Conservation (phyloP, 352 stramenopile species). For the Thalassiosira exigua region DNA sequence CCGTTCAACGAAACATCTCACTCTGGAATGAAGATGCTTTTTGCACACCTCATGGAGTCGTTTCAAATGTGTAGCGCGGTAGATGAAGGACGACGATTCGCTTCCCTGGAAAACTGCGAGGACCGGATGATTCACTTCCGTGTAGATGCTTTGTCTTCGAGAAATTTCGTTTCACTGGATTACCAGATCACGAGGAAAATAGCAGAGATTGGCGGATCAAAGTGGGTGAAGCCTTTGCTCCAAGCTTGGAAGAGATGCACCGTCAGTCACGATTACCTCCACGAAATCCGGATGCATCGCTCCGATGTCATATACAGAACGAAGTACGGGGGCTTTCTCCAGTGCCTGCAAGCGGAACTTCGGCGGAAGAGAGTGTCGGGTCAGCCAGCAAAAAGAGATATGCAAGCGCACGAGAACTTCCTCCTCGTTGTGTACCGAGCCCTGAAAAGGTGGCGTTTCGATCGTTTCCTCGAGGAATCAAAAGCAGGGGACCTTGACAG, state of each 20-base stretch:
- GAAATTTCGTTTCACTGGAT: background rate
- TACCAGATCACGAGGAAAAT: slow-evolving; percentile 7
- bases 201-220: background rate
- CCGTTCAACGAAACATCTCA: no score
- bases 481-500: background rate
- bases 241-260: background rate
- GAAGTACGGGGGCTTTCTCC: slow-evolving; percentile 18
- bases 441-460: background rate
- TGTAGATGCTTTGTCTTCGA: slow-evolving; percentile 13
- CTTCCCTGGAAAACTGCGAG: slow-evolving; percentile 2
- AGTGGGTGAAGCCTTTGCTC: slow-evolving; percentile 4
- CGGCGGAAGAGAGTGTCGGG: slow-evolving; percentile 4
- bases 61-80: no score
- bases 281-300: slow-evolving; percentile 21
- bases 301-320: slow-evolving; percentile 10
- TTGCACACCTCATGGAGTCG: no score
- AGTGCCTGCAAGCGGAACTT: slow-evolving; percentile 22
- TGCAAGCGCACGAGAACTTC: slow-evolving; percentile 16
- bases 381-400: slow-evolving; percentile 2
- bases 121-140: background rate
- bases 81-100: no score
- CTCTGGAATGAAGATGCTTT: no score
- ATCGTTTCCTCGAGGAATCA: background rate
- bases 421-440: background rate
- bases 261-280: slow-evolving; percentile 8